Evolutionary conservation across 2,329 filamentous ascomycete genomes (phyloP).

Genomic region (Claviceps pazoutovae): DNA sequence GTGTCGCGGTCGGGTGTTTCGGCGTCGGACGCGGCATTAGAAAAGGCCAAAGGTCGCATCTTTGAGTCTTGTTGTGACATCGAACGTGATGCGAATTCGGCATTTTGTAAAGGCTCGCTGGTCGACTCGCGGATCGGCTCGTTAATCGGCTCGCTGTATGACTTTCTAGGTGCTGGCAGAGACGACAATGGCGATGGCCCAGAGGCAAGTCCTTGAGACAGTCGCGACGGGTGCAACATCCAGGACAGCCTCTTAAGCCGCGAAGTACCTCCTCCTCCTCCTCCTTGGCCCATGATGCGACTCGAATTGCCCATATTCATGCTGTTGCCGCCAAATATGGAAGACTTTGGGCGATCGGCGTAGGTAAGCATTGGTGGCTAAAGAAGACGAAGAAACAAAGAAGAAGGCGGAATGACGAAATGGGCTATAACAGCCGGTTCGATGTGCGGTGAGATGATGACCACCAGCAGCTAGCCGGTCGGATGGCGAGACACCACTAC

Average conservation of each 20-base stretch:
- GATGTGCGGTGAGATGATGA: not conserved
- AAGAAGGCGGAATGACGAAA: not conserved
- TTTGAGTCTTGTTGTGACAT: not conserved
- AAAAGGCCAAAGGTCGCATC: no score
- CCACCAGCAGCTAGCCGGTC: not conserved
- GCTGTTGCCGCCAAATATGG: conserved; percentile 5
- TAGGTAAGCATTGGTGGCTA: conserved; percentile 6
- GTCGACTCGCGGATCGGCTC: not conserved
- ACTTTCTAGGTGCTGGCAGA: conserved; percentile 1
- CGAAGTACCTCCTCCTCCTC: conserved; percentile 4
- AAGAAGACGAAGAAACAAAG: not conserved
- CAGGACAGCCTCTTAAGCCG: conserved; percentile 5
- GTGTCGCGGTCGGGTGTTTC: not conserved
- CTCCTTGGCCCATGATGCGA: conserved; percentile 1
- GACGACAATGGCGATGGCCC: conserved; percentile 27
- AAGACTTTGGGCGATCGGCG: conserved; percentile 4
- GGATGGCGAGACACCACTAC: not conserved
- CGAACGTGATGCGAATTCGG: not conserved
- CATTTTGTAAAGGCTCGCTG: not conserved
- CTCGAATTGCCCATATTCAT: not conserved
- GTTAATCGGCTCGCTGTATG: not conserved
- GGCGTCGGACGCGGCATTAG: not conserved
- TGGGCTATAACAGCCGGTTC: not conserved
- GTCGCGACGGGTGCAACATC: conserved; percentile 10
- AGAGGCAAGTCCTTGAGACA: conserved; percentile 23